Percentiles rank a stretch among this genome's conserved stretches.
Evolutionary conservation across 371 early-diverging fungal species (phyloP).

Genomic region (Mortierella sp.): DNA sequence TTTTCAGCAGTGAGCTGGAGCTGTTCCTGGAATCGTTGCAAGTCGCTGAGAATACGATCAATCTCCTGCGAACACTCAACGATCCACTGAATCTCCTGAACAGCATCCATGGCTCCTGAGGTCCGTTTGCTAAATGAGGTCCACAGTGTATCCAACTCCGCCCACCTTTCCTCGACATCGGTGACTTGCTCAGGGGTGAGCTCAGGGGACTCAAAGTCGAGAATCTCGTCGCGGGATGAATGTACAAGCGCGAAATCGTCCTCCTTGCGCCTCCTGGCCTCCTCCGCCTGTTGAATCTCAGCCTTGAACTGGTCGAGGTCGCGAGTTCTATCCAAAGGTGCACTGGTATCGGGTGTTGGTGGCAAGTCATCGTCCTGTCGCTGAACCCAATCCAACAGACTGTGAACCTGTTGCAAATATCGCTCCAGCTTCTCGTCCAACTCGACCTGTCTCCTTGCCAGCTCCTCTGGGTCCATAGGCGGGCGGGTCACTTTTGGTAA

Average conservation of each 20-base stretch:
- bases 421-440: constrained; percentile 36
- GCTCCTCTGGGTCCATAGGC: constrained; percentile 50
- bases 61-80: constrained; percentile 52
- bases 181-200: constrained; percentile 34
- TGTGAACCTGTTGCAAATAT: constrained; percentile 12
- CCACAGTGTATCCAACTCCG: constrained; percentile 36
- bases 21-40: constrained; percentile 46
- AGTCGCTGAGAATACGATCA: constrained; percentile 36
- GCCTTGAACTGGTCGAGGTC: constrained; percentile 44
- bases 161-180: constrained; percentile 48
- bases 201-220: constrained; percentile 50
- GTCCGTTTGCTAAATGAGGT: constrained; percentile 25
- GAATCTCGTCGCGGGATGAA: constrained; percentile 37
- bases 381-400: constrained; percentile 31
- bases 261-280: constrained; percentile 21
- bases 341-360: constrained; percentile 33
- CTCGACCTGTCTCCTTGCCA: constrained; percentile 32
- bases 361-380: constrained; percentile 36
- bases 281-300: constrained; percentile 23
- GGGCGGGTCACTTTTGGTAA: neutral
- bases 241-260: constrained; percentile 29
- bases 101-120: constrained; percentile 22
- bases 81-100: constrained; percentile 53
- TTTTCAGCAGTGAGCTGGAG: constrained; percentile 36
- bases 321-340: constrained; percentile 37